Base-by-base conservation (phyloP, 2,329 filamentous ascomycete species). In the Pseudogymnoascus sp. region DNA sequence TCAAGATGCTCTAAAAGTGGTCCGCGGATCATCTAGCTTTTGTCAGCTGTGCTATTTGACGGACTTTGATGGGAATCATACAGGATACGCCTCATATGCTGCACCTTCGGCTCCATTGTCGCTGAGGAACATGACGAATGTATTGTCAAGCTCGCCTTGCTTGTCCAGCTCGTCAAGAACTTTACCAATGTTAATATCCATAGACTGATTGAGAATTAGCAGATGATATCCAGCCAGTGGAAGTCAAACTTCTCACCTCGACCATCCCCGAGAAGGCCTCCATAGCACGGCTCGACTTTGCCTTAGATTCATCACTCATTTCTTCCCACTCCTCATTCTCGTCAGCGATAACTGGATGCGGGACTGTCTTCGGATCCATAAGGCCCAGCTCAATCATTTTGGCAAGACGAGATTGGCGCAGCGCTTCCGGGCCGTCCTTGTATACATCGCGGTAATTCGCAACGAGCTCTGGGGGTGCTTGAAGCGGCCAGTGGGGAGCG, bases 401-500 rank as follows among this genome's bases (percentile, higher is more conserved):
- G 62, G 77, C 71, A 11, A 83, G 70, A 2, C 82, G 76, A 33
- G 73, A 71, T 37, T 74, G 65, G 1, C 80, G 73, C 5, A 83
- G 71, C 0, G 72, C 78, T 42, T 80, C 75, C 1, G 80, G 80
- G 0, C 80, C 81, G 0, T 79, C 76, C 62, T 82, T 76, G 65
- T 82, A 83, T 12, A 76, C 69, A 11, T 79, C 80, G 28, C 75
- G 72, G 68, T 82, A 83, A 64, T 80, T 76, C 5, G 75, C 72
- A 56, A 79, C 75, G 50, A 75, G 76, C 44, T 80, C 76, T 59
- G 75, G 72, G 0, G 83, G 82, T 0, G 82, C 82, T 67, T 87
- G 84, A 5, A 87, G 73, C 1, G 84, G 84, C 84, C 84, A 87
- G 66, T 87, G 84, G 1, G 84, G 84, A 0, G 84, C 84, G 0